Conservation (phyloP, 2,329 filamentous ascomycete species). For the Cytospora leucostoma region DNA sequence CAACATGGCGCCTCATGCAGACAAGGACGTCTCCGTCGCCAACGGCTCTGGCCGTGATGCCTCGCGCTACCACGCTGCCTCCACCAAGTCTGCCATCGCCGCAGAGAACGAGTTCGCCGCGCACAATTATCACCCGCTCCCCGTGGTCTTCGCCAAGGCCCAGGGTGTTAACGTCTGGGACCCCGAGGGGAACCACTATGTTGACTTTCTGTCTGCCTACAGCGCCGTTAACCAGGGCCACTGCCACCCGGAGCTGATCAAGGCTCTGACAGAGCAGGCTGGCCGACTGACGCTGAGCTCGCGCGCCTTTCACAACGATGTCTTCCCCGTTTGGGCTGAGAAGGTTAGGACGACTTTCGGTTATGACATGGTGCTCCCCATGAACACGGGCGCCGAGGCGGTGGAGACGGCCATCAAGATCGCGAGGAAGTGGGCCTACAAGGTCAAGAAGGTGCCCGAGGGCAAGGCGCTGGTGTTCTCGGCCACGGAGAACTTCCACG, state of each 20-base stretch:
- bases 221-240: conserved; percentile 98
- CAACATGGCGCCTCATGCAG: conserved; percentile 62
- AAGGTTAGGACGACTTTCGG: conserved; percentile 87
- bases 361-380: conserved; percentile 96
- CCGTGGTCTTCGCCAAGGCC: conserved; percentile 87
- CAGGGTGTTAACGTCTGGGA: conserved; percentile 92
- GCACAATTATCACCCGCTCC: conserved; percentile 98
- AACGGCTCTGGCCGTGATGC: conserved; percentile 38
- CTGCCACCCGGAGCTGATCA: conserved; percentile 94
- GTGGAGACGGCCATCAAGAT: conserved; percentile 96
- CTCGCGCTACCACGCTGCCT: conserved; percentile 69
- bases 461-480: conserved; percentile 83
- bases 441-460: conserved; percentile 85
- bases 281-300: conserved; percentile 87
- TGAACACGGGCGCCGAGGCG: conserved; percentile 97
- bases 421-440: conserved; percentile 97
- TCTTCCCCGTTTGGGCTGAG: conserved; percentile 93
- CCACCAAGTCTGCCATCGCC: conserved; percentile 77
- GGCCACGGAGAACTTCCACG: conserved; percentile 92
- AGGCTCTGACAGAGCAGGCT: conserved; percentile 86
- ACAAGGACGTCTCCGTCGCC: conserved; percentile 42
- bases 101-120: conserved; percentile 84
- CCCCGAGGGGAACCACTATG: conserved; percentile 90
- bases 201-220: conserved; percentile 98
- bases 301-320: conserved; percentile 96